These are phyloP conservation scores for Aspergillus proliferans DNA, from an alignment of 2,329 filamentous ascomycete species.

Conservation along the genomic window DNA sequence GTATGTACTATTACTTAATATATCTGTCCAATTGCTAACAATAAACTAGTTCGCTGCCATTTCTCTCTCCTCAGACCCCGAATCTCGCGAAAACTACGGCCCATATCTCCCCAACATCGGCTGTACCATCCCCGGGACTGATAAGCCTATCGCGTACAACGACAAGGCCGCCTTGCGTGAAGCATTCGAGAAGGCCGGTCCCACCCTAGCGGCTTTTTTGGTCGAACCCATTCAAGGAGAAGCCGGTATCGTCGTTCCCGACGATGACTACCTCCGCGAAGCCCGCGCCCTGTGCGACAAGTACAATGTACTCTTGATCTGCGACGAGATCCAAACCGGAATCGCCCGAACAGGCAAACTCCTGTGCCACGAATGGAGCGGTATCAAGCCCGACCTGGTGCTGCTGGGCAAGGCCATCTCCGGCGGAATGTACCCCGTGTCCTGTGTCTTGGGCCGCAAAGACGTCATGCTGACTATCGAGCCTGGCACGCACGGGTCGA, in stretches of 20 bases:
- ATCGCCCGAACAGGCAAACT: conserved; percentile 92
- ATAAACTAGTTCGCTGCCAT: conserved; percentile 76
- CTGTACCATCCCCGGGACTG: conserved; percentile 66
- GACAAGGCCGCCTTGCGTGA: conserved; percentile 73
- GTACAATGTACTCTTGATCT: conserved; percentile 92
- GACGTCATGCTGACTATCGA: conserved; percentile 95
- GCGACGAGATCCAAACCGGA: conserved; percentile 97
- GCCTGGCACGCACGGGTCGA: conserved; percentile 93
- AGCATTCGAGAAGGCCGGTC: conserved; percentile 71
- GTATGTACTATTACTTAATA: conserved; percentile 47
- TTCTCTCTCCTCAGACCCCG: conserved; percentile 88
- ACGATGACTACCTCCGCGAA: conserved; percentile 75
- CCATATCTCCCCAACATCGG: conserved; percentile 89
- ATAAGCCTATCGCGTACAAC: conserved; percentile 77
- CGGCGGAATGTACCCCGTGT: conserved; percentile 98
- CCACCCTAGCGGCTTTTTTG: conserved; percentile 84
- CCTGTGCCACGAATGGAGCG: conserved; percentile 89
- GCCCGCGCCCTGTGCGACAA: conserved; percentile 84
- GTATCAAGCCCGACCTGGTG: conserved; percentile 90
- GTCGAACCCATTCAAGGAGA: conserved; percentile 97
- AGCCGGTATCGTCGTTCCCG: conserved; percentile 91
- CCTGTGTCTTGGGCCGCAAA: conserved; percentile 77
- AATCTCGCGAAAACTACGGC: conserved; percentile 94
- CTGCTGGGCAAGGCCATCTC: conserved; percentile 96
- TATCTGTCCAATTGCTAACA: not conserved